Base-by-base conservation (phyloP, 169 alveolate genomes). In the Eimeria necatrix region DNA sequence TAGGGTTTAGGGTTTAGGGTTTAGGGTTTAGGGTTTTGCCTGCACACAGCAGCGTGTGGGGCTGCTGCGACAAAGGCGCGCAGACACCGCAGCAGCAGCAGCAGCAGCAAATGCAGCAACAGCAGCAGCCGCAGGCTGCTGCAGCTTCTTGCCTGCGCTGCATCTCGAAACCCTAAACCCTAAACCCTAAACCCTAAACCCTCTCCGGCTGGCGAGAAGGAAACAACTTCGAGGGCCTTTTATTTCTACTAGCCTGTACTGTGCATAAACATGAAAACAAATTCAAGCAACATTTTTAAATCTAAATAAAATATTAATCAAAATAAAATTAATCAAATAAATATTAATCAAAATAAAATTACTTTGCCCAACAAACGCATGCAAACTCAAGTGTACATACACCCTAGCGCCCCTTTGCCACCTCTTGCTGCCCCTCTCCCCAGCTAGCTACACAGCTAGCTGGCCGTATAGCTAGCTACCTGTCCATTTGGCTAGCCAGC, bases 101-200 rank as follows among this genome's bases (percentile, higher is more conserved):
- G 68, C 88, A 78, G 88, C 84, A 73, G 59, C 56, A 41, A 12
- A n/a, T 41, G 59, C 84, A 73, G 59, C 84, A 71, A 52, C 41
- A 32, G 41, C 41, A 32, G 41, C 41, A 32, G 41, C 41, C 41
- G 41, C 41, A 32, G 41, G 41, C 41, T 32, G 41, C 41, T 32
- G 41, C 41, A 32, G 41, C 41, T 32, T 32, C 41, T 32, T 32
- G 41, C 94, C 59, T 89, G 94, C 74, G 56, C 56, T 18, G 10
- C 70, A 18, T 52, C 94, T 26, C 14, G 61, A 46, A 59, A 73
- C 78, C 71, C 60, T 20, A 60, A 78, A 22, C 70, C 53, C 56
- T 8, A 71, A 71, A 32, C 83, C 81, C 51, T 71, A 71, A 71
- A 71, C 73, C 74, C 74, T 61, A 61, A 61, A 61, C 74, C 68